Evolutionary conservation across 306 rosid genomes (phyloP), one percentile per base, ranked within the genome.

Genomic region (Clitoria ternatea): DNA sequence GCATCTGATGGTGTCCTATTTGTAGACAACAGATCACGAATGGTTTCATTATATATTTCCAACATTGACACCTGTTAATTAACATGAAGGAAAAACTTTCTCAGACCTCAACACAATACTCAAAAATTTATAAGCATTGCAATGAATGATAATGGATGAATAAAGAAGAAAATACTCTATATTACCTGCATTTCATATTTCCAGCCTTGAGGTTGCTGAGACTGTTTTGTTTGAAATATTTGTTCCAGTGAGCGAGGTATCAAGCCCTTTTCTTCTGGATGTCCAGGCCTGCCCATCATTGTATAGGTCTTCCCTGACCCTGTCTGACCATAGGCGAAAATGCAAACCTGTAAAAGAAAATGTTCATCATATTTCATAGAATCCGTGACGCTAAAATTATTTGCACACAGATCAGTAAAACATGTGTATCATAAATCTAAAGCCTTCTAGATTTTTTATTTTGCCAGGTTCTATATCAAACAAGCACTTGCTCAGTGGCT

Each of bases 271-370:
- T 81, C 88, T 55, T 80, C 96, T 4, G 72, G 81, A 57, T 83
- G 77, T 71, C 95, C 97, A 0, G 99, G 96, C 60, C 85, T 82
- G 40, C 99, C 99, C 99, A 94, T 94, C 99, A 94, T 94, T 11
- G 99, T 94, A 70, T 91, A 89, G 20, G 98, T 94, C 84, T 94
- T 94, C n/a, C 99, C 99, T 0, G 99, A 94, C 55, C 99, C 97
- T 8, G 99, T 94, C 74, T 94, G 99, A 76, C 99, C 99, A 59
- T 94, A 94, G 15, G 99, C 99, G 39, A 94, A 94, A 69, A 94
- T 91, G 79, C 99, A 91, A 73, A 94, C 99, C 99, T 94, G 80
- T 74, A 86, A 64, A 49, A 81, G 76, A 61, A 86, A 75, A 71
- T 39, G 33, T 55, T 20, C 32, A 56, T 30, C 63, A 77, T 29